Base-by-base conservation (phyloP, 2,329 filamentous ascomycete genomes). In the Arthrobotrys entomopaga region DNA sequence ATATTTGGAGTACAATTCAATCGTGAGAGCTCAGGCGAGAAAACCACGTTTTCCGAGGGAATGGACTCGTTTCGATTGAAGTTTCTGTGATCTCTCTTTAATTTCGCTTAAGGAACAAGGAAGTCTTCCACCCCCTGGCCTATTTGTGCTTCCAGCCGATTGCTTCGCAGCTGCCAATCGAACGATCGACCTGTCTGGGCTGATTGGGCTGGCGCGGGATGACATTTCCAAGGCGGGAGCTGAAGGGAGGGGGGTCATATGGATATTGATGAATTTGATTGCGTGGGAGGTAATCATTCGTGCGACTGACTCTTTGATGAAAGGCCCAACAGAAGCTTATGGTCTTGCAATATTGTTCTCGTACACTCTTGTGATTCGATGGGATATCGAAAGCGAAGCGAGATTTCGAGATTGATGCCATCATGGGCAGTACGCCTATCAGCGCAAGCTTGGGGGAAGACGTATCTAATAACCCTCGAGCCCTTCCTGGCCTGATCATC, bases 11-110 rank as follows among this genome's bases (percentile, higher is more conserved):
- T 46, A 19, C 29, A 34, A 19, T 15, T 6, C 15, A 46, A 46
- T 15, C 13, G 13, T 38, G 69, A 56, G 69, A 66, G 63, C 69
- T 59, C 69, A 67, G 70, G 63, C 63, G 70, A 74, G 57, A 57
- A n/a, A 74, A 53, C 70, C 70, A 74, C 70, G 70, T 74, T 74
- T 74, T 74, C 56, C 57, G 58, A 64, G 61, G 56, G 56, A 53
- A 54, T 67, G 13, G 70, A 63, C 67, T 74, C 70, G 70, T 74
- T 74, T 74, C 70, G 70, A 74, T 74, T 34, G 48, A 54, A 65
- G 56, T 66, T 50, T 74, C 61, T 57, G 56, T 34, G 29, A 34
- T 34, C 29, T 34, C 29, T 34, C 2, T 34, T 46, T 73, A 65
- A 73, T 73, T 73, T 73, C 69, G 69, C 69, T 73, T 73, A 73